phyloP scores from a whole-genome alignment of 2,329 filamentous ascomycete species.

The Herpotrichia juniperi region DNA sequence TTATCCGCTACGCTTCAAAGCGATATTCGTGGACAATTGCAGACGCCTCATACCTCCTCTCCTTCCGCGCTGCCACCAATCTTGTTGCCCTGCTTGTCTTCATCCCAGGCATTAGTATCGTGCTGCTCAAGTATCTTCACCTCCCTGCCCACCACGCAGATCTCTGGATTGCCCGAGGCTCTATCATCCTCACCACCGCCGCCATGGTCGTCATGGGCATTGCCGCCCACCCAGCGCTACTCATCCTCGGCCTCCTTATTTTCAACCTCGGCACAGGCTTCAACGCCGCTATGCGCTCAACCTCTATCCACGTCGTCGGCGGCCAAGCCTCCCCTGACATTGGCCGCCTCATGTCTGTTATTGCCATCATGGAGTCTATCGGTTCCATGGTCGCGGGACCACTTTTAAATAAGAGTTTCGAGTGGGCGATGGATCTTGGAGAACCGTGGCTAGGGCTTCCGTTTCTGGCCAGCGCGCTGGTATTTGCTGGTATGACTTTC shows the following conservation, averaged over 20 bases:
- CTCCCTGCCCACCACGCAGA: conserved; percentile 51
- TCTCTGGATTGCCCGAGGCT: conserved; percentile 53
- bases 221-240: conserved; percentile 48
- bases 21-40: conserved; percentile 57
- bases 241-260: conserved; percentile 53
- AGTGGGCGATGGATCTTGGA: conserved; percentile 54
- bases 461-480: conserved; percentile 35
- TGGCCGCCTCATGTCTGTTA: conserved; percentile 56
- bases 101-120: conserved; percentile 50
- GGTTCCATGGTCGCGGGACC: conserved; percentile 56
- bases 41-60: conserved; percentile 48
- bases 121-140: conserved; percentile 44
- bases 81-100: conserved; percentile 55
- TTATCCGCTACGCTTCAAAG: conserved; percentile 60
- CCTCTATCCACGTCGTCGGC: conserved; percentile 56
- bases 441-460: conserved; percentile 56
- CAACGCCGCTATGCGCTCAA: conserved; percentile 52
- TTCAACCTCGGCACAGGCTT: conserved; percentile 58
- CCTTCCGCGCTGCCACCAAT: conserved; percentile 55
- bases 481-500: conserved; percentile 30
- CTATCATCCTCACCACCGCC: conserved; percentile 51
- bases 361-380: conserved; percentile 56
- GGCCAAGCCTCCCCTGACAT: conserved; percentile 51
- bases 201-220: conserved; percentile 55
- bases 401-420: conserved; percentile 53